Conservation (phyloP, 106 monocot genomes). For the Dioscorea dumetorum region DNA sequence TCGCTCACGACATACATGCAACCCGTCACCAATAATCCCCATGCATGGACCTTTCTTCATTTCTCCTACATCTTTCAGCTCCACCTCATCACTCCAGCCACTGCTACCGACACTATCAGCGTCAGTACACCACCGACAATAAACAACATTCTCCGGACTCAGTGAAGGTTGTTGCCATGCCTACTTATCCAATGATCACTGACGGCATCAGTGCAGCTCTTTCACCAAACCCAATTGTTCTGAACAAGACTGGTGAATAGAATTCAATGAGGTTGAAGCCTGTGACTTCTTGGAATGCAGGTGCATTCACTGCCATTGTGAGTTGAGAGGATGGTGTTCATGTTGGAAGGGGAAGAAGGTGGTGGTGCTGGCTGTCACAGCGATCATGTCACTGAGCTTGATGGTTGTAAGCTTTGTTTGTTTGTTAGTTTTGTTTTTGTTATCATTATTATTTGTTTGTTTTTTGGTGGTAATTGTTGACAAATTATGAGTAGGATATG, state of each 20-base stretch:
- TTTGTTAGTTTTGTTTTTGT: too few species aligned
- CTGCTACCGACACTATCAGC: not conserved
- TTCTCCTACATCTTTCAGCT: too few species aligned
- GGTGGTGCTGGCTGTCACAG: not conserved
- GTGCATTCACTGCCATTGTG: conserved; percentile 11
- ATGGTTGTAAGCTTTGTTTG: too few species aligned
- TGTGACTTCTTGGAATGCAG: conserved; percentile 20
- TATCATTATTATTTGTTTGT: too few species aligned
- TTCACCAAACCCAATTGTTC: conserved; percentile 10
- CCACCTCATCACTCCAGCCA: too few species aligned
- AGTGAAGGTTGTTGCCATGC: not conserved
- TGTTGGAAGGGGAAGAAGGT: not conserved
- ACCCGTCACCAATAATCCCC: not conserved
- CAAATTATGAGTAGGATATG: too few species aligned
- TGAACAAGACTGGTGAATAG: conserved; percentile 28
- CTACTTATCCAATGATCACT: not conserved
- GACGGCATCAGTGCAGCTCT: conserved; percentile 14
- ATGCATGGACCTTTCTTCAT: conserved; percentile 9
- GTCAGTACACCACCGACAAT: conserved; percentile 1
- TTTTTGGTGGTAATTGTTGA: too few species aligned
- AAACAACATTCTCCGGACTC: not conserved
- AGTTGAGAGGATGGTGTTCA: conserved; percentile 13
- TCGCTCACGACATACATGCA: conserved; percentile 7
- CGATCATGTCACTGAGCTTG: conserved; percentile 5
- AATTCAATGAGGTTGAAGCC: conserved; percentile 19